Percentiles rank a stretch among this genome's conserved stretches.
These are phyloP conservation scores for Amphibolis antarctica DNA, from an alignment of 106 monocot species.

Conservation along the genomic window DNA sequence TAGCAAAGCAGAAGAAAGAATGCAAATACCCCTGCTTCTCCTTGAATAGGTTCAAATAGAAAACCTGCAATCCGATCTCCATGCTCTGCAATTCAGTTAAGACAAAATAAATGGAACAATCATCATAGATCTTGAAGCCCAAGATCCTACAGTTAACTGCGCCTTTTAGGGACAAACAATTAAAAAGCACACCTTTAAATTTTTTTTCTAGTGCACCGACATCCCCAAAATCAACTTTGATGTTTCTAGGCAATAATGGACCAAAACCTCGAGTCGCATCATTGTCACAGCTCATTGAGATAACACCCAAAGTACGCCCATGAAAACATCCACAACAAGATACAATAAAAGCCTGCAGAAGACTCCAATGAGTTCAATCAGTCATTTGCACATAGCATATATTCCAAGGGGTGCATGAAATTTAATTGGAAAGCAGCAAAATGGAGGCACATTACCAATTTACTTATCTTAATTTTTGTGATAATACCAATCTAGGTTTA, in stretches of 20 bases:
- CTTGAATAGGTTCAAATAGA: slow-evolving; percentile 98
- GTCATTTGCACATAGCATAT: no score
- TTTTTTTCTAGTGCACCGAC: slow-evolving; percentile 50
- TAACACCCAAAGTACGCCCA: slow-evolving; percentile 84
- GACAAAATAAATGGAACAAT: neutral
- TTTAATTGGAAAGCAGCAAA: no score
- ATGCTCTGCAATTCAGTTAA: slow-evolving; percentile 44
- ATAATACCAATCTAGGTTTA: no score
- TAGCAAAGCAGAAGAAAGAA: no score
- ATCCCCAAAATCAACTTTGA: slow-evolving; percentile 97
- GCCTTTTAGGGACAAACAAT: neutral
- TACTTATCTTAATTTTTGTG: no score
- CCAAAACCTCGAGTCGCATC: slow-evolving; percentile 96
- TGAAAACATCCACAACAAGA: slow-evolving; percentile 99
- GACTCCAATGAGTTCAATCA: no score
- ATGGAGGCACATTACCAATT: no score
- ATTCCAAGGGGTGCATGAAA: no score
- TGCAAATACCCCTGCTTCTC: slow-evolving; percentile 87
- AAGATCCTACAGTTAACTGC: neutral
- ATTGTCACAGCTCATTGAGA: slow-evolving; percentile 99
- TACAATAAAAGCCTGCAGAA: slow-evolving; percentile 70
- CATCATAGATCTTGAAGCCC: neutral
- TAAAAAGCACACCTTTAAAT: slow-evolving; percentile 47
- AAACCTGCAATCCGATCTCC: slow-evolving; percentile 77
- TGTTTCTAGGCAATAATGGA: slow-evolving; percentile 73